Base-by-base conservation (phyloP, 441 rosid genomes). In the Pelargonium fulgidum region DNA sequence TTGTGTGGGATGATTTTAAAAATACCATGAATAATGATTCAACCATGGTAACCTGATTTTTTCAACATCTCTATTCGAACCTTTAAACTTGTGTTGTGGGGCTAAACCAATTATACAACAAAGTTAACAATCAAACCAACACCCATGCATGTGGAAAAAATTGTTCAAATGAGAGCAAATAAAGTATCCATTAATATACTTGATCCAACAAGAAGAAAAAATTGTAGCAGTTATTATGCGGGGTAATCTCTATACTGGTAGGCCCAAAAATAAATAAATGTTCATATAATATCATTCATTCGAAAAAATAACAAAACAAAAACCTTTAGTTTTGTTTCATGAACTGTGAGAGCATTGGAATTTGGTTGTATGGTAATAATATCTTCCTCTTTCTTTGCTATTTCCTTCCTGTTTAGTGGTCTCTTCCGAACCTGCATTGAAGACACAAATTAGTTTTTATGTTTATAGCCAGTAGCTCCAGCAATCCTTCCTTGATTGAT, bases 311-410 rank as follows among this genome's bases (percentile, higher is more conserved):
- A 13, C 62, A 26, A 16, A 47, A 68, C 29, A 50, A 80, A 64
- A 62, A 92, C 99, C 97, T 93, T 93, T 14, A 91, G 87, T 84
- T 93, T 93, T 11, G 97, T 89, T 79, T 94, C 97, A 80, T 94
- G 90, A 73, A 94, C 97, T 24, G 94, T 89, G 44, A 94, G 48
- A 44, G 92, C 69, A 77, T 91, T 94, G 70, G 82, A 83, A 79
- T 67, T 76, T 42, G 97, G 86, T 59, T 89, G 96, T 72, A 94
- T 72, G 24, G 54, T 47, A 47, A 47, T 12, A 47, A 94, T 94
- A 82, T 94, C 99, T 79, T 94, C 96, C 80, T 94, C 99, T 71
- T 87, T 91, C 81, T 87, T 90, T 7, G 96, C 81, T 14, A 87
- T 77, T 79, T 94, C 99, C 81, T 94, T 94, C 76, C 91, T 91